These are phyloP conservation scores for Boletus sensibilis DNA, from an alignment of 768 basidiomycete species.

Conservation along the genomic window DNA sequence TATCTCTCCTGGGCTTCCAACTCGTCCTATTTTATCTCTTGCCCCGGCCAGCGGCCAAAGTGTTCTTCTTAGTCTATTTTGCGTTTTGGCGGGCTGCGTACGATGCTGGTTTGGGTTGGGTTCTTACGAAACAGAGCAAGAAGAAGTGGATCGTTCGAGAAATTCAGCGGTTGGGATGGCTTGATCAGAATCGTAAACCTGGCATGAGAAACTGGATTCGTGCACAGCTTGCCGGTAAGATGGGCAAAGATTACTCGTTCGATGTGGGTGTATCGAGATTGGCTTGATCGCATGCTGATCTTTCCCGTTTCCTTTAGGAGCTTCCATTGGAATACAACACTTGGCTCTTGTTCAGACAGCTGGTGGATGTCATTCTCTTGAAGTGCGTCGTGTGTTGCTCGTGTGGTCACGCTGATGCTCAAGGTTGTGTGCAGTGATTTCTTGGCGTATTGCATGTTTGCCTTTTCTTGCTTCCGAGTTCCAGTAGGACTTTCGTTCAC, in stretches of 20 bases:
- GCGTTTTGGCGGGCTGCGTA: conserved; percentile 92
- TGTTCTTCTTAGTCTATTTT: conserved; percentile 89
- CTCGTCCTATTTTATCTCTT: conserved; percentile 67
- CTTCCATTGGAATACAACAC: conserved; percentile 93
- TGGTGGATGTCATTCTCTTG: conserved; percentile 94
- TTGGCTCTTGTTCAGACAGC: conserved; percentile 93
- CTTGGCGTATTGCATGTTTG: conserved; percentile 91
- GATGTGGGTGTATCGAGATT: conserved; percentile 53
- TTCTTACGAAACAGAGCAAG: conserved; percentile 94
- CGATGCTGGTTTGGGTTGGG: conserved; percentile 90
- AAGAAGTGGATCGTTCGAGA: conserved; percentile 88
- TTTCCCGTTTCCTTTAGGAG: conserved; percentile 45
- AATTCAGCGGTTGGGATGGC: conserved; percentile 79
- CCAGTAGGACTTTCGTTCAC: conserved; percentile 71
- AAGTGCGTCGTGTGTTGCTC: conserved; percentile 57
- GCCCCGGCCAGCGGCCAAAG: conserved; percentile 50
- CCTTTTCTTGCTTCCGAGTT: conserved; percentile 87
- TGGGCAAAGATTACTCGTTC: conserved; percentile 93
- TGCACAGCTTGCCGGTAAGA: conserved; percentile 83
- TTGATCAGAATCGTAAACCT: conserved; percentile 71
- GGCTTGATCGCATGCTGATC: conserved; percentile 7
- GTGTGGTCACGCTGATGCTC: neutral
- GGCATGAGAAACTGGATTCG: conserved; percentile 78
- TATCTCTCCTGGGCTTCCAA: conserved; percentile 77
- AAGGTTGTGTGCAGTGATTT: conserved; percentile 66